phyloP scores from a whole-genome alignment of 2,329 filamentous ascomycete genomes.

The Penicillium hesseltinei region DNA sequence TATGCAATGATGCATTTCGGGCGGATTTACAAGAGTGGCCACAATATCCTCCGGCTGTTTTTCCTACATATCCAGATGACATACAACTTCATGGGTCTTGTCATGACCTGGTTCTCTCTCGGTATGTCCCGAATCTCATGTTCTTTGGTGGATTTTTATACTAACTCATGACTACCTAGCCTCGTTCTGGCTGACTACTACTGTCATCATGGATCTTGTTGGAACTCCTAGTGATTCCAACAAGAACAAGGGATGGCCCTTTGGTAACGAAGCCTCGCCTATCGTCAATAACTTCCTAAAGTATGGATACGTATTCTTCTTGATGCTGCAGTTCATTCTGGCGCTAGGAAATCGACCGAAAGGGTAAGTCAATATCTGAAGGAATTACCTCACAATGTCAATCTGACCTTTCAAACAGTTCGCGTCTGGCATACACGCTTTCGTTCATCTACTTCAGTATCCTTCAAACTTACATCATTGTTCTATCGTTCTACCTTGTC shows the following conservation, averaged over 20 bases:
- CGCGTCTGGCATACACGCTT: constrained; percentile 81
- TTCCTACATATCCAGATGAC: constrained; percentile 93
- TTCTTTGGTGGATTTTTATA: background rate
- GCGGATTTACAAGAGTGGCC: constrained; percentile 94
- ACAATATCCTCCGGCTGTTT: constrained; percentile 95
- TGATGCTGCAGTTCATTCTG: constrained; percentile 90
- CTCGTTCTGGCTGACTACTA: constrained; percentile 28
- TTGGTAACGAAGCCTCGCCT: constrained; percentile 51
- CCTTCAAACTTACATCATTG: constrained; percentile 83
- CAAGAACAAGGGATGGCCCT: constrained; percentile 25
- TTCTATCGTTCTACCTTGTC: constrained; percentile 83
- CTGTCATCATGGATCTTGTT: constrained; percentile 28
- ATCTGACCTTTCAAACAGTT: constrained; percentile 12
- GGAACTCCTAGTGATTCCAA: constrained; percentile 23
- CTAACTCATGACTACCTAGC: constrained; percentile 11
- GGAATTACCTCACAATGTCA: background rate
- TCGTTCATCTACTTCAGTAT: constrained; percentile 84
- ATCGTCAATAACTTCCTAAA: constrained; percentile 86
- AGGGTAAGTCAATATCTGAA: constrained; percentile 52
- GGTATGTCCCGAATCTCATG: constrained; percentile 39
- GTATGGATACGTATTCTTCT: constrained; percentile 85
- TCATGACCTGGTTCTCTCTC: constrained; percentile 83
- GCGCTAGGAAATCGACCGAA: constrained; percentile 94
- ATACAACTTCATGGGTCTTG: constrained; percentile 83
- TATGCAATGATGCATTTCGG: constrained; percentile 97